Conservation (phyloP, 257 asterid genomes). For the Lycium ferocissimum region DNA sequence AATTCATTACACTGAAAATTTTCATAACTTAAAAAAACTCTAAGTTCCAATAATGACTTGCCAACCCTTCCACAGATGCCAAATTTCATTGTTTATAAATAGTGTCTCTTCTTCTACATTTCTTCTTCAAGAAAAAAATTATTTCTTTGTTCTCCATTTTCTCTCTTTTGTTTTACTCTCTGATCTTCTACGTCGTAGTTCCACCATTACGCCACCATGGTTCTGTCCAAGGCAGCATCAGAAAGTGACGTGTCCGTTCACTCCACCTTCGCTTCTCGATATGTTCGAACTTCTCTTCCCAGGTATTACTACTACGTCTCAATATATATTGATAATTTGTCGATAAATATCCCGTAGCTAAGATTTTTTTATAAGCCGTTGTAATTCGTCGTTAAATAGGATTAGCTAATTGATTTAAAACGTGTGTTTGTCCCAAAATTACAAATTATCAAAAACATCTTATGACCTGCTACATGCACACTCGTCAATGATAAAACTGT, state of each 20-base stretch:
- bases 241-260: slow-evolving; percentile 64
- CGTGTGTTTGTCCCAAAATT: too few species aligned
- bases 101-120: neutral
- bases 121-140: neutral
- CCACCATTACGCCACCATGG: slow-evolving; percentile 53
- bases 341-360: neutral
- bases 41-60: neutral
- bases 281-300: slow-evolving; percentile 75
- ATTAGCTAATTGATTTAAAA: too few species aligned
- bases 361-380: neutral
- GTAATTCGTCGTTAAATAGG: too few species aligned
- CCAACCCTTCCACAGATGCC: neutral
- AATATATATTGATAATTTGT: neutral
- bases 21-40: neutral
- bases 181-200: neutral
- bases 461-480: too few species aligned
- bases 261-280: slow-evolving; percentile 90
- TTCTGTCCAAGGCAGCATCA: slow-evolving; percentile 66
- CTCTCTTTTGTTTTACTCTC: neutral
- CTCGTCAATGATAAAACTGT: too few species aligned
- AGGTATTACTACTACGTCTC: slow-evolving; percentile 44
- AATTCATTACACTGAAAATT: neutral
- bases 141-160: neutral
- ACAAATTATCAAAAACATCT: too few species aligned
- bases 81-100: neutral